These are phyloP conservation scores for Neocallimastix lanati DNA, from an alignment of 192 early-diverging fungal species.

Conservation along the genomic window DNA sequence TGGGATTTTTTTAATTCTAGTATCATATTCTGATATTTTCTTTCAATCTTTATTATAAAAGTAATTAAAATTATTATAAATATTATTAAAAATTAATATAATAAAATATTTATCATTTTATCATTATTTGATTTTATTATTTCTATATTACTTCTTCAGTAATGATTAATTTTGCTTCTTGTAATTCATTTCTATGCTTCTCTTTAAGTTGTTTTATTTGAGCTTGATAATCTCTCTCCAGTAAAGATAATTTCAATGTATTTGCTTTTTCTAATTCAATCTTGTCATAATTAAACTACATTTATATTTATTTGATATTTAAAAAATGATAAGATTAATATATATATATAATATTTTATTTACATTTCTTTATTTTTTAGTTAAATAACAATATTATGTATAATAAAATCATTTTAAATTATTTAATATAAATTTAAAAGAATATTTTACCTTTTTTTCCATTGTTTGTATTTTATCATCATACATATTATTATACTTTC, in stretches of 20 bases:
- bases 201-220: background rate
- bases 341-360: no score
- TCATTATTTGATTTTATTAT: no score
- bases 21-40: background rate
- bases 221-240: background rate
- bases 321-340: background rate
- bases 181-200: background rate
- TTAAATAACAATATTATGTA: no score
- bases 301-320: no score
- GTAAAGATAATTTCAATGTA: background rate
- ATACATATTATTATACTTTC: background rate
- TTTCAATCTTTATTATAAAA: background rate
- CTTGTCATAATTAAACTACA: background rate
- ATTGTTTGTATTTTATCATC: background rate
- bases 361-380: no score
- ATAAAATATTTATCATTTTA: no score
- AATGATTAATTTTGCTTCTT: background rate
- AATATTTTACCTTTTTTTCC: background rate
- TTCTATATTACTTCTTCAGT: background rate
- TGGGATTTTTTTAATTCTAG: background rate
- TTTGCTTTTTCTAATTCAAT: background rate
- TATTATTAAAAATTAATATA: no score
- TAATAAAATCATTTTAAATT: no score
- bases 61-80: no score
- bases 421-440: no score